Percentiles rank a stretch among this genome's conserved stretches.
Conservation (phyloP, 306 rosid genomes). For the Morella rubra region DNA sequence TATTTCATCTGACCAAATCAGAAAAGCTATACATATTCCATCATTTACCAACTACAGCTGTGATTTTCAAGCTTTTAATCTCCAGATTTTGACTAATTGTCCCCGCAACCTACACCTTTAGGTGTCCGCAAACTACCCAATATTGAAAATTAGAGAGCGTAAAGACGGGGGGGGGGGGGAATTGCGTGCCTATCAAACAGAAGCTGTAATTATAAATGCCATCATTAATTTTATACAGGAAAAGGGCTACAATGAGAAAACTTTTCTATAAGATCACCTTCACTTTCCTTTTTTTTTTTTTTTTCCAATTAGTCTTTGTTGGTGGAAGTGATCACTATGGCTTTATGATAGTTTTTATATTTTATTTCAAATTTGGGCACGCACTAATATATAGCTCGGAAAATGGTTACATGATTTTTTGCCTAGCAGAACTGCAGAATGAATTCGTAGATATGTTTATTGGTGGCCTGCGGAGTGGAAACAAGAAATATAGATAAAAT, state of each 20-base stretch:
- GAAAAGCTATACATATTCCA: constrained; percentile 15
- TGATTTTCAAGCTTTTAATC: constrained; percentile 32
- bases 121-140: constrained; percentile 13
- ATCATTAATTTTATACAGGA: constrained; percentile 1
- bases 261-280: too few relatives aligned
- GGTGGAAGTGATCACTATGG: too few relatives aligned
- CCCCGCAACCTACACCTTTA: constrained; percentile 18
- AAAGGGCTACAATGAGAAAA: neutral
- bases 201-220: constrained; percentile 2
- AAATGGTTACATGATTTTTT: too few relatives aligned
- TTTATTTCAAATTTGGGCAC: too few relatives aligned
- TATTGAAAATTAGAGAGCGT: neutral
- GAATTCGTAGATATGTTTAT: too few relatives aligned
- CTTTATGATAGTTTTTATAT: too few relatives aligned
- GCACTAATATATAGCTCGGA: too few relatives aligned
- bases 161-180: neutral
- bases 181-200: constrained; percentile 6
- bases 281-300: too few relatives aligned
- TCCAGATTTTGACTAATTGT: constrained; percentile 33
- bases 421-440: too few relatives aligned
- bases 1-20: constrained; percentile 3
- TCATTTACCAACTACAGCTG: constrained; percentile 38
- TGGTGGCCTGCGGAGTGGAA: too few relatives aligned
- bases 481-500: too few relatives aligned
- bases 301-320: too few relatives aligned